Percentiles rank a stretch among this genome's conserved stretches.
These are phyloP conservation scores for Botrytis fragariae DNA, from an alignment of 2,329 filamentous ascomycete genomes.

Conservation along the genomic window DNA sequence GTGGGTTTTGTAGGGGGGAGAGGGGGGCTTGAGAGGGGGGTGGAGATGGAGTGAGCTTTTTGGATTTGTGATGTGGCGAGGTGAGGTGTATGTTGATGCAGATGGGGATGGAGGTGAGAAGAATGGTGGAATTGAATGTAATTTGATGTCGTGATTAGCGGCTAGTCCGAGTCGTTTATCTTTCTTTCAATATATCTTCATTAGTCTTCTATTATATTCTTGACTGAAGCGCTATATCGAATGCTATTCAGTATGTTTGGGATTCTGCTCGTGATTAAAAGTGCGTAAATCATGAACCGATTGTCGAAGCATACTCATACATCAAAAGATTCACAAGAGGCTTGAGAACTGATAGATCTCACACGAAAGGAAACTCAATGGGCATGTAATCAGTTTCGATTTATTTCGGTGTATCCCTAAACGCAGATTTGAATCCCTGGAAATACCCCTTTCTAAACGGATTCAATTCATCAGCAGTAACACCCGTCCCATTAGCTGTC, in stretches of 20 bases:
- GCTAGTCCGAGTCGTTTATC: neutral
- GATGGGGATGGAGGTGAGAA: neutral
- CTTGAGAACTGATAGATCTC: accelerated
- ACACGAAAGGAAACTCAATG: neutral
- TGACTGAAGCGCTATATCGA: neutral
- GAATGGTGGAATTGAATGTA: neutral
- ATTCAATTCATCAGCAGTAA: constrained; percentile 65
- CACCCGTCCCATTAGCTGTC: constrained; percentile 43
- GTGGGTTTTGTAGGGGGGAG: constrained; percentile 10
- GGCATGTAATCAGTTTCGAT: neutral
- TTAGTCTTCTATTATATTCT: neutral
- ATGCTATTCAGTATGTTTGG: neutral
- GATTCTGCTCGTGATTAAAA: neutral
- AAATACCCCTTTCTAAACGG: constrained; percentile 57
- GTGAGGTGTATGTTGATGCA: no score
- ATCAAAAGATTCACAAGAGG: neutral
- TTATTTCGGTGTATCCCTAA: constrained; percentile 16
- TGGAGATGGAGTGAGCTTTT: no score
- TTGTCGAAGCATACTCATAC: neutral
- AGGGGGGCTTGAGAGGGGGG: no score
- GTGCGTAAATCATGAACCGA: neutral
- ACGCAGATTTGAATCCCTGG: constrained; percentile 41
- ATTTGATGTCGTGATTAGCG: neutral
- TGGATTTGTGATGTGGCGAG: no score
- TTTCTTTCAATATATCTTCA: neutral